phyloP scores from a whole-genome alignment of 2,329 filamentous ascomycete species.

The Chrysoporthe puriensis region DNA sequence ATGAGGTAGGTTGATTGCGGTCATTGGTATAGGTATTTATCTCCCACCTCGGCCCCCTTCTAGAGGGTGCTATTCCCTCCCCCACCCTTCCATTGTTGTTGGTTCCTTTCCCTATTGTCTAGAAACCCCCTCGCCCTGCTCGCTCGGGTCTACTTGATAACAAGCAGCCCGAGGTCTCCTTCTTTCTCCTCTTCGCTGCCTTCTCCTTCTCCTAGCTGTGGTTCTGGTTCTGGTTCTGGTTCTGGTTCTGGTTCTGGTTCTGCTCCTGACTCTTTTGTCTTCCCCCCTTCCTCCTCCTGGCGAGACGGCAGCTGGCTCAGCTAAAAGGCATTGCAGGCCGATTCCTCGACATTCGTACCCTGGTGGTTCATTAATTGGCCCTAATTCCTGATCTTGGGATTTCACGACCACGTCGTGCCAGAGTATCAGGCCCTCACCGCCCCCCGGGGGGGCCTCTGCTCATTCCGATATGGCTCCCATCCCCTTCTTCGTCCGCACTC shows the following conservation, averaged over 20 bases:
- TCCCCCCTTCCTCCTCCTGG: not conserved
- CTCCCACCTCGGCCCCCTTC: too few relatives aligned
- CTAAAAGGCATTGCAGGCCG: not conserved
- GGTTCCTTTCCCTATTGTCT: not conserved
- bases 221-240: too few relatives aligned
- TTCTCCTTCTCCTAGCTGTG: too few relatives aligned
- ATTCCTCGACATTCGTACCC: not conserved
- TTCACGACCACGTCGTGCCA: not conserved
- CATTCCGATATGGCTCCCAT: not conserved
- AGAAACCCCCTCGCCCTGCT: too few relatives aligned
- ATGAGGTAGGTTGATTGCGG: not conserved
- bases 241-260: too few relatives aligned
- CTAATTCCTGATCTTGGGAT: not conserved
- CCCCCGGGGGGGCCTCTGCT: not conserved
- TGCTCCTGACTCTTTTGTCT: too few relatives aligned
- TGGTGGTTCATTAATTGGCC: not conserved
- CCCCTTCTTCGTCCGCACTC: not conserved
- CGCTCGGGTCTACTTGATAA: not conserved
- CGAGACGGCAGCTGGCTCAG: not conserved
- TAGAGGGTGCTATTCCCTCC: too few relatives aligned
- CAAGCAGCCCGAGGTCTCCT: not conserved
- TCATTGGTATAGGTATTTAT: not conserved
- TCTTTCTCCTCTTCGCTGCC: not conserved
- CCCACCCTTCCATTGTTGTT: not conserved
- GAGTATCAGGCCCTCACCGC: not conserved